These are phyloP conservation scores for Cytospora piceicola DNA, from an alignment of 2,329 filamentous ascomycete genomes.

Conservation along the genomic window DNA sequence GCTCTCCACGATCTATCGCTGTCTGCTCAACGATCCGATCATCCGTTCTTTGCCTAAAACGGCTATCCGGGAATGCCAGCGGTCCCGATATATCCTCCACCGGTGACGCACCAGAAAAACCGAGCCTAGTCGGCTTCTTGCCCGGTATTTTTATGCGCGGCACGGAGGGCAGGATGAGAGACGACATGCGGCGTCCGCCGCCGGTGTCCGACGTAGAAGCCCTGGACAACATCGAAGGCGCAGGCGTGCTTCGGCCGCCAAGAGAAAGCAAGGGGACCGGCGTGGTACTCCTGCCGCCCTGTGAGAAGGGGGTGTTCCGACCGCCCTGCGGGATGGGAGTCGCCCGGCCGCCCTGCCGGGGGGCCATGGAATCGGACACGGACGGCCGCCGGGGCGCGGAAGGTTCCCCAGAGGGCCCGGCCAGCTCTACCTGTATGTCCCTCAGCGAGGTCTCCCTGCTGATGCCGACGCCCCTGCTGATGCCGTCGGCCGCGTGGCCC, in stretches of 20 bases:
- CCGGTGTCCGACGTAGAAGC: background rate
- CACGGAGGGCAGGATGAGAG: slow-evolving; percentile 44
- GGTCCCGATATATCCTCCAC: slow-evolving; percentile 40
- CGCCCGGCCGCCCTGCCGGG: background rate
- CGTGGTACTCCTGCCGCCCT: background rate
- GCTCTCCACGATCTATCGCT: slow-evolving; percentile 3
- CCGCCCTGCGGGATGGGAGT: background rate
- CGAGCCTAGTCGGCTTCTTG: slow-evolving; percentile 45
- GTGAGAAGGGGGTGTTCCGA: background rate
- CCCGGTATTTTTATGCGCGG: slow-evolving; percentile 46
- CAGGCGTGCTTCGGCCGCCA: background rate
- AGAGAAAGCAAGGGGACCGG: background rate
- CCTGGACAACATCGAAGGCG: background rate
- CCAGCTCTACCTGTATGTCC: slow-evolving; percentile 18
- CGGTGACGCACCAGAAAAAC: slow-evolving; percentile 38
- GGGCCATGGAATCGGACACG: background rate
- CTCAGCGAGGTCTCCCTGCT: slow-evolving; percentile 2
- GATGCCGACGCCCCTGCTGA: slow-evolving; percentile 15
- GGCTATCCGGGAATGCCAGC: slow-evolving; percentile 29
- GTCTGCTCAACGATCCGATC: slow-evolving; percentile 30
- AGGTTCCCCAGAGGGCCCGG: background rate
- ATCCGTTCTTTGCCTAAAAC: slow-evolving; percentile 15
- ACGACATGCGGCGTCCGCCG: slow-evolving; percentile 30
- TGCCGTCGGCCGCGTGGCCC: slow-evolving; percentile 24
- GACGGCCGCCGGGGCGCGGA: slow-evolving; percentile 3